These are phyloP conservation scores for Zea luxurians DNA, from an alignment of 176 grass and related monocot species.

Conservation along the genomic window DNA sequence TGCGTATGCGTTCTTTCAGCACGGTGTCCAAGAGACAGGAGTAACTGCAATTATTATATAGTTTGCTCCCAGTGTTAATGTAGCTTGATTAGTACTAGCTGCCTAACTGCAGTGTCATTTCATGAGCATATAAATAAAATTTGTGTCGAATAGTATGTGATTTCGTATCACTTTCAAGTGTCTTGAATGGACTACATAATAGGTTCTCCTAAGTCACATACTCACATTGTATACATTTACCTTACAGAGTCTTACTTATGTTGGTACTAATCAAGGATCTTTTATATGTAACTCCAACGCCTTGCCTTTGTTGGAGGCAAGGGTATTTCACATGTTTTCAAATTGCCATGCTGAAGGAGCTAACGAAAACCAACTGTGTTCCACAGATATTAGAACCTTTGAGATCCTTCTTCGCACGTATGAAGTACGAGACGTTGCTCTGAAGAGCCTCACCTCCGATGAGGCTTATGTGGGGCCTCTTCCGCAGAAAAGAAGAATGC, in stretches of 20 bases:
- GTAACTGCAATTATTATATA: no score
- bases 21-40: no score
- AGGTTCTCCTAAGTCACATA: not conserved
- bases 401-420: slow-evolving; percentile 81
- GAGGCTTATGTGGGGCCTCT: slow-evolving; percentile 44
- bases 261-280: not conserved
- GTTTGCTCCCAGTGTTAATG: no score
- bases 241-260: not conserved
- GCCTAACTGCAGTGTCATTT: not conserved
- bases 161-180: not conserved
- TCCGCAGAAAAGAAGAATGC: slow-evolving; percentile 65
- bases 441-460: slow-evolving; percentile 22
- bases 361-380: not conserved
- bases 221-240: not conserved
- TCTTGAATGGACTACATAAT: not conserved
- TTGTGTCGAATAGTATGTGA: not conserved
- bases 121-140: not conserved
- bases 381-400: slow-evolving; percentile 90
- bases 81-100: not conserved
- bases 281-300: not conserved
- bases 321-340: not conserved
- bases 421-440: slow-evolving; percentile 57
- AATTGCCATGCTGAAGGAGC: not conserved
- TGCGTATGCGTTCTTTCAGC: no score
- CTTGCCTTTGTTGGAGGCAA: not conserved